Base-by-base conservation (phyloP, 2,329 filamentous ascomycete genomes). In the Pseudofabraea citricarpa region DNA sequence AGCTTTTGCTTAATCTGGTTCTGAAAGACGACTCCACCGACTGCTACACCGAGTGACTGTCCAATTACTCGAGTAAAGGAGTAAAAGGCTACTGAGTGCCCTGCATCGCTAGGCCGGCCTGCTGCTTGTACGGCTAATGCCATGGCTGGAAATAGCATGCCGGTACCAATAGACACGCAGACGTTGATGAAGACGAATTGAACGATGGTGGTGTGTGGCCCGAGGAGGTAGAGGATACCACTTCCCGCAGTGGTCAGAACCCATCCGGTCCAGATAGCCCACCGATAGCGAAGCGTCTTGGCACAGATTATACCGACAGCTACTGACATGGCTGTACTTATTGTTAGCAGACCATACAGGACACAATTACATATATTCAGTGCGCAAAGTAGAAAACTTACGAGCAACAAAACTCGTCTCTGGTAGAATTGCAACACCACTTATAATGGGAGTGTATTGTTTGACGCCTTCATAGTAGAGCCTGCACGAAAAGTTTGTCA, bases 21-120 rank as follows among this genome's bases (percentile, higher is more conserved):
- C 61, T 87, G 81, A 64, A 87, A 87, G 41, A 85, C 73, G 23
- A 83, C 79, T 3, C 83, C 82, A 2, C 79, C 78, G 40, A 85
- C 69, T 2, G 83, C 81, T 3, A 87, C 77, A 19, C 83, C 83
- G 8, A 86, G 63, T 0, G 76, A 71, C 57, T 85, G 80, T 0
- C 83, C 83, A 19, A 86, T 72, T 2, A 75, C 73, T 12, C 81
- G 74, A 53, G 81, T 73, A 66, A 88, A 87, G 41, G 74, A 75
- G 63, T 82, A 85, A 67, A 87, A 77, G 9, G 77, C 81, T 1
- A 75, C 73, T 0, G 79, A 75, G 47, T 79, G 77, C 1, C 79
- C 74, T 31, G 81, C 74, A 54, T 83, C 74, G 44, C 72, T 68
- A 45, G 70, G 71, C 1, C 69, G 66, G 2, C 75, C 71, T 1